Evolutionary conservation across 2,329 filamentous ascomycete species (phyloP).

Genomic region (Pseudogymnoascus sp.): DNA sequence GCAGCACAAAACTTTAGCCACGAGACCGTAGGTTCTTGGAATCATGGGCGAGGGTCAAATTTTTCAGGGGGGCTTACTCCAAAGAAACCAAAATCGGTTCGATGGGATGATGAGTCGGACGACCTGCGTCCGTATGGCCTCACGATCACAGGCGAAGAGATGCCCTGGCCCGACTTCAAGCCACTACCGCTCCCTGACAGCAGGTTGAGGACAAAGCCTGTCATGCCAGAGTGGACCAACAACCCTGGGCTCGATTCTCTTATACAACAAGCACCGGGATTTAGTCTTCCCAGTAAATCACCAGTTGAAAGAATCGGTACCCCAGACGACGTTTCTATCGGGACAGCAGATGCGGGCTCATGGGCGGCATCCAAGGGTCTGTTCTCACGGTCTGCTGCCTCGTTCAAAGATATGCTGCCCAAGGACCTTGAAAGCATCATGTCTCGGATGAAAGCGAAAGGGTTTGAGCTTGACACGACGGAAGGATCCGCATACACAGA

Average conservation of each 20-base stretch:
- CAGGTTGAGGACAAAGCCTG: background rate
- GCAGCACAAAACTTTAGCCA: background rate
- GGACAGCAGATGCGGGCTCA: background rate
- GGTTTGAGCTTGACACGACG: slow-evolving; percentile 8
- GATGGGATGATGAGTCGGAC: background rate
- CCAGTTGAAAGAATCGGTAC: background rate
- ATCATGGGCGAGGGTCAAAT: slow-evolving; percentile 2
- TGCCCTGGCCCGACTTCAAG: slow-evolving; percentile 7
- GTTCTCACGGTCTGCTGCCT: slow-evolving; percentile 1
- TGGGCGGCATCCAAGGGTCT: background rate
- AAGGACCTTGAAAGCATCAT: slow-evolving; percentile 27
- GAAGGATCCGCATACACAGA: slow-evolving; percentile 13
- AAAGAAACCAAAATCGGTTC: background rate
- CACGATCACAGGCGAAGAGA: slow-evolving; percentile 1
- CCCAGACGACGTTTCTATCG: background rate
- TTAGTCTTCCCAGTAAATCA: background rate
- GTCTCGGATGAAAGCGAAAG: slow-evolving; percentile 19
- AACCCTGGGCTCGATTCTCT: slow-evolving; percentile 7
- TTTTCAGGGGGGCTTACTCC: slow-evolving; percentile 2
- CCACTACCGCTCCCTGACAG: background rate
- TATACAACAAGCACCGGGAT: background rate
- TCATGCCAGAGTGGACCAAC: slow-evolving; percentile 8
- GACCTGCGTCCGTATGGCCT: slow-evolving; percentile 1
- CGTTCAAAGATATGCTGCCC: slow-evolving; percentile 27
- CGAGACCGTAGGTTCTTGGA: background rate